A percentile compares a stretch with the other conserved stretches of the same genome.
phyloP scores from a whole-genome alignment of 2,329 filamentous ascomycete species.

The Fusarium camptoceras region DNA sequence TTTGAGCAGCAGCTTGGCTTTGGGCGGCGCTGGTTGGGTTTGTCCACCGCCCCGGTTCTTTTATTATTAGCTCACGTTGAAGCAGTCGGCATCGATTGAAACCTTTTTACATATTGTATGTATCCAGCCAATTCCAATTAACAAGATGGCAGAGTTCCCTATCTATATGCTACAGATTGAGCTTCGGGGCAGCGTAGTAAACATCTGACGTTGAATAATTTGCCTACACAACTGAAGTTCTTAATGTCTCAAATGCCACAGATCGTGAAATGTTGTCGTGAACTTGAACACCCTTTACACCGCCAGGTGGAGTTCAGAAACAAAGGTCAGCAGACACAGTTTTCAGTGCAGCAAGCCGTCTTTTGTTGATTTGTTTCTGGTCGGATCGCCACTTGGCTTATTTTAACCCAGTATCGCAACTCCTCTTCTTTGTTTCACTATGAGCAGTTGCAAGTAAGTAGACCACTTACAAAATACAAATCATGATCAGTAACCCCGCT shows the following conservation, averaged over 20 bases:
- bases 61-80: constrained; percentile 42
- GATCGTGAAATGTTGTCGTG: constrained; percentile 17
- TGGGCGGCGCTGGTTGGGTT: constrained; percentile 39
- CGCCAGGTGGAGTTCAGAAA: constrained; percentile 25
- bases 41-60: constrained; percentile 47
- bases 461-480: background rate
- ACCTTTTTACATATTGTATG: constrained; percentile 31
- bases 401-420: background rate
- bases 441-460: background rate
- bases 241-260: constrained; percentile 2
- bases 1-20: constrained; percentile 27
- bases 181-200: background rate
- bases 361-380: background rate
- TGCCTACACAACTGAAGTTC: background rate
- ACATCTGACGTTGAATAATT: background rate
- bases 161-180: background rate
- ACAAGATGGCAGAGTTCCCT: constrained; percentile 1
- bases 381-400: background rate
- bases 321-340: constrained; percentile 1
- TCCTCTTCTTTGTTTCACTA: background rate
- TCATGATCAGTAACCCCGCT: background rate
- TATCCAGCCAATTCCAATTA: background rate
- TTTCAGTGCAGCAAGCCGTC: background rate
- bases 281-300: constrained; percentile 12
- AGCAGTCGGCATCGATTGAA: constrained; percentile 16